Conservation (phyloP, 371 early-diverging fungal genomes). For the Actinomortierella ambigua region DNA sequence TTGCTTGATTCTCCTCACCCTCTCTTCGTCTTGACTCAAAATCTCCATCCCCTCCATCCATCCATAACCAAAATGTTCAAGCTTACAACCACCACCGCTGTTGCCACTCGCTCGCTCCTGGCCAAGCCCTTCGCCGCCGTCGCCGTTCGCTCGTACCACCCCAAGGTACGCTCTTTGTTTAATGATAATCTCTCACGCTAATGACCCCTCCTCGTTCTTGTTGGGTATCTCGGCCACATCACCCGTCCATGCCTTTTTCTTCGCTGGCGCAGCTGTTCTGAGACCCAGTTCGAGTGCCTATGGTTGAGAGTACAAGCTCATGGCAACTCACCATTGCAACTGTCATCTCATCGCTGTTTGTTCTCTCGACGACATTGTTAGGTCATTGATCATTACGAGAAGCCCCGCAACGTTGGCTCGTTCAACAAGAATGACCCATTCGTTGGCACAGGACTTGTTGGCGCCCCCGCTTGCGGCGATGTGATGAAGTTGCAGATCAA, state of each 20-base stretch:
- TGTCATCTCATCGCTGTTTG: too few species aligned
- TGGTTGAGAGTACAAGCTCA: too few species aligned
- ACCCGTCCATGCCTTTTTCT: neutral
- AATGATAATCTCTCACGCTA: too few species aligned
- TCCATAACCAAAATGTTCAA: slow-evolving; percentile 12
- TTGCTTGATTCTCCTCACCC: neutral
- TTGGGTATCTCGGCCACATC: neutral
- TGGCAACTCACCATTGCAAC: too few species aligned
- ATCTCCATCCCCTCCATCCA: neutral
- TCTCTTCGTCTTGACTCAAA: neutral
- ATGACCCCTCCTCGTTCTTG: too few species aligned
- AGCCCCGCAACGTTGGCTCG: slow-evolving; percentile 98
- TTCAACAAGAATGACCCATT: slow-evolving; percentile 81
- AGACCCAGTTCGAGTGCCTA: too few species aligned
- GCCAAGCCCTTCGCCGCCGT: slow-evolving; percentile 47
- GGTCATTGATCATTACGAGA: slow-evolving; percentile 94
- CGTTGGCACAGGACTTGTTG: slow-evolving; percentile 98
- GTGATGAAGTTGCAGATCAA: slow-evolving; percentile 99
- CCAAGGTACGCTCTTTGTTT: slow-evolving; percentile 57
- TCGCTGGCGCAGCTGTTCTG: neutral
- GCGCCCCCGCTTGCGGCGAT: slow-evolving; percentile 99
- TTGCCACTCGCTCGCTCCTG: slow-evolving; percentile 36
- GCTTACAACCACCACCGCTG: slow-evolving; percentile 28
- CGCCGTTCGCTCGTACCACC: slow-evolving; percentile 66
- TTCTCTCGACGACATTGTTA: slow-evolving; percentile 15